These are phyloP conservation scores for Trichosporon sp. DNA, from an alignment of 1,284 basidiomycete genomes.

Conservation along the genomic window DNA sequence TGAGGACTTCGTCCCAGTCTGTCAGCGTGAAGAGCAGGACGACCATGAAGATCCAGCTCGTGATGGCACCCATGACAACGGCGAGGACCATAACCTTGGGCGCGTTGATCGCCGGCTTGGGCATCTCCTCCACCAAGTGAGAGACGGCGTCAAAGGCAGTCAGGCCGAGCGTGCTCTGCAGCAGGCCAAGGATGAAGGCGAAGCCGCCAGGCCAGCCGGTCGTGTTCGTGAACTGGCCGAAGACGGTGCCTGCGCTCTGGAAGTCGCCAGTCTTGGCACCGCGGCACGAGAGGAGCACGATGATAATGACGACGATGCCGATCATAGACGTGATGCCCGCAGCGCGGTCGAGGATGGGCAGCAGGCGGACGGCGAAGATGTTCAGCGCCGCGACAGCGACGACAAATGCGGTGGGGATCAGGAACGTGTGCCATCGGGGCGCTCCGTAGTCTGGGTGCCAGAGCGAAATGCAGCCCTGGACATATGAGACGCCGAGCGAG, in stretches of 20 bases:
- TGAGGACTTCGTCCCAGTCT: conserved; percentile 24
- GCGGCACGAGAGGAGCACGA: conserved; percentile 32
- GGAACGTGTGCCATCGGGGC: conserved; percentile 27
- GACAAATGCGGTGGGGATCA: conserved; percentile 26
- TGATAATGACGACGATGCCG: conserved; percentile 47
- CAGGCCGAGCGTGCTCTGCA: conserved; percentile 42
- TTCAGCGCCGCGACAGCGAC: conserved; percentile 25
- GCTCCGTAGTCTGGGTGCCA: conserved; percentile 24
- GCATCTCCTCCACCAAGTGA: conserved; percentile 55
- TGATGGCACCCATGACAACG: conserved; percentile 39
- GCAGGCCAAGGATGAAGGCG: conserved; percentile 54
- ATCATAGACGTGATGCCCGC: conserved; percentile 46
- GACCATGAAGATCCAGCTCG: conserved; percentile 49
- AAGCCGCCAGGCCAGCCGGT: conserved; percentile 35
- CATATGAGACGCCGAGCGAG: conserved; percentile 38
- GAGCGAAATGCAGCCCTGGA: conserved; percentile 36
- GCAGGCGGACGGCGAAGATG: conserved; percentile 27
- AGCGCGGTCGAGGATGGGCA: conserved; percentile 29
- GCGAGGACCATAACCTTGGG: conserved; percentile 51
- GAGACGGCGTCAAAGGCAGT: conserved; percentile 39
- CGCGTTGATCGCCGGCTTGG: conserved; percentile 42
- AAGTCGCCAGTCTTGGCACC: conserved; percentile 36
- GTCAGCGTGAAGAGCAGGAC: conserved; percentile 41
- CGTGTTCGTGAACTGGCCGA: conserved; percentile 48
- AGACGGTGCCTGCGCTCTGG: conserved; percentile 51